phyloP scores from a whole-genome alignment of 2,329 filamentous ascomycete species.

The Clarireedia homoeocarpa region DNA sequence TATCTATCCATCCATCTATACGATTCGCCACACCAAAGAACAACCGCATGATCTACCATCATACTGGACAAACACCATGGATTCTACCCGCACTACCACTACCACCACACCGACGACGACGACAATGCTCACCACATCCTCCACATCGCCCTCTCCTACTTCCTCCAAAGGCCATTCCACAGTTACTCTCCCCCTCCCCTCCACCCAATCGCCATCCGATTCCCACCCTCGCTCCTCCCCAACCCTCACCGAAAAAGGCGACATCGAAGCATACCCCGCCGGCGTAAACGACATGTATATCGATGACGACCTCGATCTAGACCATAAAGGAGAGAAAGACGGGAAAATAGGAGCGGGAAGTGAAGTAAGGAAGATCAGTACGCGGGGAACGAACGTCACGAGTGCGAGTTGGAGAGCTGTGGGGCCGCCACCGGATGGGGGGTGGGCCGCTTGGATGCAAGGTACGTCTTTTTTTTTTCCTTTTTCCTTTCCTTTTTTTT shows the following conservation, averaged over 20 bases:
- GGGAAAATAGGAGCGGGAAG: neutral
- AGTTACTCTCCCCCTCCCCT: too few species aligned
- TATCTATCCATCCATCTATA: too few species aligned
- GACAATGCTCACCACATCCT: too few species aligned
- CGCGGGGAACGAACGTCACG: conserved; percentile 15
- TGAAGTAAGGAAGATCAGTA: neutral
- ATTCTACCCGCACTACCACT: too few species aligned
- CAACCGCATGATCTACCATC: too few species aligned
- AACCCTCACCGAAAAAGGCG: neutral
- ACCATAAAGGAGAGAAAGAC: neutral
- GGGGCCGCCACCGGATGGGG: conserved; percentile 28
- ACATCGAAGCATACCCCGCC: neutral
- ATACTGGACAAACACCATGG: too few species aligned
- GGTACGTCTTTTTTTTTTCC: conserved; percentile 12
- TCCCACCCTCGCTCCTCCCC: too few species aligned
- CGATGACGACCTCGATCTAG: neutral
- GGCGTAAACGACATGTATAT: neutral
- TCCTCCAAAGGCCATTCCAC: too few species aligned
- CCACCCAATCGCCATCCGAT: too few species aligned
- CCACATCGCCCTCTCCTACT: too few species aligned
- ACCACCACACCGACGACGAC: too few species aligned
- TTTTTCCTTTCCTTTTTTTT: neutral
- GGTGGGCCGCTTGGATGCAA: conserved; percentile 24
- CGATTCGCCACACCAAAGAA: too few species aligned
- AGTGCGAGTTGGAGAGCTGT: conserved; percentile 25